Evolutionary conservation across 176 grass and related monocot species (phyloP).

Genomic region (Aegilops sharonensis): DNA sequence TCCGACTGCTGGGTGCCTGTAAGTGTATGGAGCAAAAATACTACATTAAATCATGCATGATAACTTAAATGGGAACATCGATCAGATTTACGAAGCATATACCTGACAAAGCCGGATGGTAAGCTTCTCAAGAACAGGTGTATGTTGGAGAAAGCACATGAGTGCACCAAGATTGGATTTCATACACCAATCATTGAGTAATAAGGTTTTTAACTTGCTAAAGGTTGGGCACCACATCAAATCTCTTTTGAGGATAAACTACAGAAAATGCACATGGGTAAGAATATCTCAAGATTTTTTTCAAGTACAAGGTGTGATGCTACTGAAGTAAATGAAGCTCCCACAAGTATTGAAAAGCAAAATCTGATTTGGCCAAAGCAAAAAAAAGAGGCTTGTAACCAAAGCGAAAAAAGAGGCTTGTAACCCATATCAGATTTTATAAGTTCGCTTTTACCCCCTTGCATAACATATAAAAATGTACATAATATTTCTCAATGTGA

Average conservation of each 20-base stretch:
- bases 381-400: background rate
- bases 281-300: background rate
- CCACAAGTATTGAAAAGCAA: background rate
- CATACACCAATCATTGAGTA: constrained; percentile 15
- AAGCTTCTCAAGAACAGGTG: constrained; percentile 19
- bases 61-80: background rate
- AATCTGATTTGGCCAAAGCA: background rate
- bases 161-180: background rate
- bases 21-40: background rate
- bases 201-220: constrained; percentile 11
- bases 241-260: constrained; percentile 10
- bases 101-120: background rate
- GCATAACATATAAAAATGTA: background rate
- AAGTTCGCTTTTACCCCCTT: background rate
- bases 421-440: background rate
- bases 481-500: background rate
- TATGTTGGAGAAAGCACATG: constrained; percentile 9
- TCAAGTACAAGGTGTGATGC: background rate
- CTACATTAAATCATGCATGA: background rate
- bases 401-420: background rate
- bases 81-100: background rate
- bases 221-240: constrained; percentile 21
- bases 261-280: background rate
- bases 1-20: background rate
- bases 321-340: constrained; percentile 11